Base-by-base conservation (phyloP, 2,329 filamentous ascomycete genomes). In the Boeremia exigua region DNA sequence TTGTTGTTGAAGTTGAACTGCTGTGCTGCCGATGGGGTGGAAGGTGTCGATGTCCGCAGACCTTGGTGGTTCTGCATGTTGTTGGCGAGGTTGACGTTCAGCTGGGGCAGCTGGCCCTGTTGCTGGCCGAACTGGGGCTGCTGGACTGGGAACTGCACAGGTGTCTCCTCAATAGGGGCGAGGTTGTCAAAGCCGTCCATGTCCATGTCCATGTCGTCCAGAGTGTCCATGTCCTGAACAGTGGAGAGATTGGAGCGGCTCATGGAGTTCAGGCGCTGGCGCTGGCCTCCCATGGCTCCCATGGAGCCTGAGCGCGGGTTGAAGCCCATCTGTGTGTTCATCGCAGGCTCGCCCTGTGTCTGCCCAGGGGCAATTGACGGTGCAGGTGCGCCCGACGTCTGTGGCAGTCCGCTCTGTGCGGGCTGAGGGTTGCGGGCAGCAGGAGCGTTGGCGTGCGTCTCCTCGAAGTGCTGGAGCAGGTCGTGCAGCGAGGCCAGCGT, bases 171-270 rank as follows among this genome's bases (percentile, higher is more conserved):
- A 68, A 90, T 86, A 32, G 86, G 84, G 58, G 68, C 80, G 64
- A 70, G 69, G 7, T 87, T 84, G 66, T 96, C 92, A 69, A 98
- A 90, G 70, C 96, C 92, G 44, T 92, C 92, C 44, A 95, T 66
- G 70, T 98, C 94, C 88, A 98, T 90, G 70, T 98, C 94, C 94
- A 98, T 97, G 70, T 96, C 92, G 48, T 92, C 92, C 28, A 96
- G 86, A 15, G 91, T 87, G 69, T 96, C 93, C 81, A 96, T 87
- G 58, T 96, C 80, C 56, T 81, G 75, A 6, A 77, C 75, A 6
- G 76, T 76, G 6, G 75, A 76, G 42, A 78, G 60, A 48, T 76
- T 75, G 33, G 74, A 76, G 33, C 75, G 71, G 61, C 63, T 77
- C 67, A 76, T 70, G 15, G 74, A 75, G 55, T 65, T 78, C 60